Percentiles rank a stretch among this genome's conserved stretches.
Evolutionary conservation across 306 rosid genomes (phyloP).

Genomic region (Castanea sativa): DNA sequence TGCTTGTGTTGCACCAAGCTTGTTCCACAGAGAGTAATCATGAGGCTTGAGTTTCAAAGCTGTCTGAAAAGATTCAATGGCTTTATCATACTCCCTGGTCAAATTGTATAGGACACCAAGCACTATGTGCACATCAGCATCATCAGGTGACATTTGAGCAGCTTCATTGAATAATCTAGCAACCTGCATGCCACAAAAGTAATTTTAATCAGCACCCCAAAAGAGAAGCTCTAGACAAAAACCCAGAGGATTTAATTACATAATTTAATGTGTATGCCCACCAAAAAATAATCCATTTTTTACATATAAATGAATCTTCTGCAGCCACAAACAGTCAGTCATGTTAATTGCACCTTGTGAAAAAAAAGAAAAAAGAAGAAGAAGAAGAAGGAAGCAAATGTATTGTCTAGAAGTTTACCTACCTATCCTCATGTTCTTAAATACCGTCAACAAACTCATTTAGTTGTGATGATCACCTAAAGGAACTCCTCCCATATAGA

Average conservation of each 20-base stretch:
- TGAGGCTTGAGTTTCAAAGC: slow-evolving; percentile 90
- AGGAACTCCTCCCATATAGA: neutral
- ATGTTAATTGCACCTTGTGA: neutral
- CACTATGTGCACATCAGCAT: slow-evolving; percentile 93
- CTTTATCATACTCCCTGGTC: slow-evolving; percentile 91
- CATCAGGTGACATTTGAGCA: slow-evolving; percentile 84
- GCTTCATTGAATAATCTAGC: slow-evolving; percentile 86
- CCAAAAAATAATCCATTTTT: neutral
- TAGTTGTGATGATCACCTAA: neutral
- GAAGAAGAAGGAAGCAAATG: too few species aligned
- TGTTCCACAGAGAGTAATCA: slow-evolving; percentile 99
- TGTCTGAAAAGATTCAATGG: slow-evolving; percentile 74
- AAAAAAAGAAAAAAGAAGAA: neutral
- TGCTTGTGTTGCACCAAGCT: slow-evolving; percentile 99
- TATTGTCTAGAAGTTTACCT: too few species aligned
- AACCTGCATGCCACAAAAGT: slow-evolving; percentile 48
- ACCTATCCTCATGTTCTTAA: too few species aligned
- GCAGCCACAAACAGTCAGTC: neutral
- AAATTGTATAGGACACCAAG: slow-evolving; percentile 93
- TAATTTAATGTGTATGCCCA: neutral
- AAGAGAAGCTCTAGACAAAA: neutral
- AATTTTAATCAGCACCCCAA: neutral
- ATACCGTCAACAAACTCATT: neutral
- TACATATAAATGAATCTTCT: neutral
- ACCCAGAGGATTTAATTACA: neutral